These are phyloP conservation scores for Neofusicoccum cordaticola DNA, from an alignment of 2,329 filamentous ascomycete species.

Conservation along the genomic window DNA sequence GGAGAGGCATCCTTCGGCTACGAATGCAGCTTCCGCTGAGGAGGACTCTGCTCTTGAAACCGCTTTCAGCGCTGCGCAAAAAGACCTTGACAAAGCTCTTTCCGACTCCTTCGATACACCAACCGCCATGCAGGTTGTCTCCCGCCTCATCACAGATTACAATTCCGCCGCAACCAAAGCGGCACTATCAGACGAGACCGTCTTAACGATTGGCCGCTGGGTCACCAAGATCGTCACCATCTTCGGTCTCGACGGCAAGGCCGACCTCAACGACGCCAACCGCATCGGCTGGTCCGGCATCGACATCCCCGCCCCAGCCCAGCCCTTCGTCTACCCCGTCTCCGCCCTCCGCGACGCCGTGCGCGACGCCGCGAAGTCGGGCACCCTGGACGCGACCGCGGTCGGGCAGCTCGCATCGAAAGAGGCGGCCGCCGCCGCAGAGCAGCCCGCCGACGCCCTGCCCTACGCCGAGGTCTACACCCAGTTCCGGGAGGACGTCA, in stretches of 20 bases:
- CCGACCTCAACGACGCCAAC: conserved; percentile 38
- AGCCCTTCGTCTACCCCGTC: conserved; percentile 60
- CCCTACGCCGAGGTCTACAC: conserved; percentile 50
- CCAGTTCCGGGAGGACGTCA: conserved; percentile 61
- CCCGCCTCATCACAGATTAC: conserved; percentile 72
- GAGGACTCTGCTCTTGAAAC: conserved; percentile 44
- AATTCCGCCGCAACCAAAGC: conserved; percentile 53
- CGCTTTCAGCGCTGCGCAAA: conserved; percentile 54
- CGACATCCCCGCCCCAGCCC: conserved; percentile 58
- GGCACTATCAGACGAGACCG: conserved; percentile 46
- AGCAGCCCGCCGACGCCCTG: conserved; percentile 31
- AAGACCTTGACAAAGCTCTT: conserved; percentile 63
- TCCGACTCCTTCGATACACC: conserved; percentile 87
- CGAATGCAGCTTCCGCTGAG: conserved; percentile 27
- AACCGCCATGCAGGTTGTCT: conserved; percentile 72
- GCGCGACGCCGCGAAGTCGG: conserved; percentile 54
- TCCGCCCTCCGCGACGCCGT: conserved; percentile 58
- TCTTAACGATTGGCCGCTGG: conserved; percentile 65
- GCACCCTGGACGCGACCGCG: conserved; percentile 40
- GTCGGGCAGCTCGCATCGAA: conserved; percentile 32
- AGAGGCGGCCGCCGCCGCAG: conserved; percentile 12
- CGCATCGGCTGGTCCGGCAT: conserved; percentile 64
- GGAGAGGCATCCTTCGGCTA: conserved; percentile 34
- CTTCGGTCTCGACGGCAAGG: conserved; percentile 71
- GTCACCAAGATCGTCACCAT: conserved; percentile 80